phyloP scores from a whole-genome alignment of 345 rosid genomes.

The Eucalyptus cladocalyx region DNA sequence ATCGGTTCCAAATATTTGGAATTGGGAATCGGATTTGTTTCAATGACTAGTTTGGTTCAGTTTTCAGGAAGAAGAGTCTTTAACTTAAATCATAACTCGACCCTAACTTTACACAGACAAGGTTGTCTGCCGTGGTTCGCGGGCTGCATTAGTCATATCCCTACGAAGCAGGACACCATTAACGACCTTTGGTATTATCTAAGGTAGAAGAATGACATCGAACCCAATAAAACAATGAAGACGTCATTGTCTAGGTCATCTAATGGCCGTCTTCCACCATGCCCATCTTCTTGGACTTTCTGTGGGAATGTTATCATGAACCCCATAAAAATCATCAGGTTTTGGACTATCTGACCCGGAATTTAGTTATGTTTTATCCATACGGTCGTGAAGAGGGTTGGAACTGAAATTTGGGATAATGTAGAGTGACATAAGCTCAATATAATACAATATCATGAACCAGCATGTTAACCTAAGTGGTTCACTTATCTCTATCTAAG shows the following conservation, averaged over 20 bases:
- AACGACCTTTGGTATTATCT: background rate
- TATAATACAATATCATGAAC: background rate
- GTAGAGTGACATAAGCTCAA: background rate
- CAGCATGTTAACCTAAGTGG: background rate
- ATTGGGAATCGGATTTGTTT: background rate
- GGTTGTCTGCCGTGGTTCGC: background rate
- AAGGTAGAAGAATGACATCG: background rate
- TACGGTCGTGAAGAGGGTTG: background rate
- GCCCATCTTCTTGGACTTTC: background rate
- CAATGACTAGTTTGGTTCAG: background rate
- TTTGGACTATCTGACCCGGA: background rate
- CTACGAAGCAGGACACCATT: background rate
- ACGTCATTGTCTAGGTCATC: background rate
- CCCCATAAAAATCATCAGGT: background rate
- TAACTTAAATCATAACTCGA: background rate
- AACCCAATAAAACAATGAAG: background rate
- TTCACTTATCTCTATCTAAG: background rate
- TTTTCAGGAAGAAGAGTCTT: no score
- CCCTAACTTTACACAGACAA: background rate
- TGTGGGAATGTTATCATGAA: background rate
- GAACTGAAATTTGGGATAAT: background rate
- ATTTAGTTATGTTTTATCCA: background rate
- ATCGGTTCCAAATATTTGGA: background rate
- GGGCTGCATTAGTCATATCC: background rate
- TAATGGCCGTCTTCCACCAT: background rate